Percentiles rank a stretch among this genome's conserved stretches.
Conservation (phyloP, 108 stramenopile genomes). For the Aurantiochytrium sp. region DNA sequence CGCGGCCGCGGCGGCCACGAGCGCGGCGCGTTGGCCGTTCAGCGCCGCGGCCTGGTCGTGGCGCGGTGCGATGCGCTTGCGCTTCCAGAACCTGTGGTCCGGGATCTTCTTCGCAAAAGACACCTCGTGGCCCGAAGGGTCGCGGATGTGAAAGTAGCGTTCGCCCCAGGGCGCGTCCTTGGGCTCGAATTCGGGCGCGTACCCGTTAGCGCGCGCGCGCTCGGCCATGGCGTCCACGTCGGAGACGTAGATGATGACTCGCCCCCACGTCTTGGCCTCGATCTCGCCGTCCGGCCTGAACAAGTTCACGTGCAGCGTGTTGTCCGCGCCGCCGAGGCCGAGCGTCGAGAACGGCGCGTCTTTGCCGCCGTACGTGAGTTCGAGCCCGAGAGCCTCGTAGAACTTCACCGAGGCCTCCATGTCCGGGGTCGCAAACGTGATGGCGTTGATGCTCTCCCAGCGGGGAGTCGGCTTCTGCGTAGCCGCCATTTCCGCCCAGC, state of each 20-base stretch:
- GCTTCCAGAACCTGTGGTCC: not conserved
- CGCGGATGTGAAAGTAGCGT: conserved; percentile 3
- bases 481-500: too few relatives aligned
- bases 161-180: not conserved
- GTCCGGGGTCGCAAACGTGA: not conserved
- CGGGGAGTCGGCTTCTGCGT: not conserved
- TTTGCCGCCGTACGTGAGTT: not conserved
- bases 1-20: not conserved
- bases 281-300: not conserved
- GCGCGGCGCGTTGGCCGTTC: not conserved
- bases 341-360: not conserved
- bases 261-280: not conserved
- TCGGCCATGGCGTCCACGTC: not conserved
- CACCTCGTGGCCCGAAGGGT: not conserved
- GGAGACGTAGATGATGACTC: not conserved
- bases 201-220: not conserved
- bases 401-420: not conserved
- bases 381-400: not conserved
- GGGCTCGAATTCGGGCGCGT: not conserved
- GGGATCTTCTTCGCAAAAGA: not conserved
- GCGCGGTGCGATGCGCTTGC: not conserved
- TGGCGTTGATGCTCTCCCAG: conserved; percentile 7
- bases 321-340: not conserved
- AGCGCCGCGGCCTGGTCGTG: not conserved
- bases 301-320: not conserved